Evolutionary conservation across 2,329 filamentous ascomycete species (phyloP).

Genomic region (Cytospora piceae): DNA sequence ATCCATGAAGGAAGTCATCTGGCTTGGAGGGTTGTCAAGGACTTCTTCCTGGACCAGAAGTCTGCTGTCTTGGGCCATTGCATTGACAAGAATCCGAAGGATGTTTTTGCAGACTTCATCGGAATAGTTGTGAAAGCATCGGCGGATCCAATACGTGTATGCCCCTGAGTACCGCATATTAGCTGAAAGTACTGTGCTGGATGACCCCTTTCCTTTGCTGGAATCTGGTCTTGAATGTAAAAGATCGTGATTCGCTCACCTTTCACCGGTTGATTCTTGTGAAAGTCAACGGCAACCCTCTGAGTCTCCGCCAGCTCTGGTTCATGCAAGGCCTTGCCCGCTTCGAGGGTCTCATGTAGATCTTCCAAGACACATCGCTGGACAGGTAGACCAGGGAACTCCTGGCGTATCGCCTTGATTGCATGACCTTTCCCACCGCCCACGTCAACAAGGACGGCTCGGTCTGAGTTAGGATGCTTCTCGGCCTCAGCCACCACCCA

Average conservation of each 20-base stretch:
- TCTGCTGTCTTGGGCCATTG: slow-evolving; percentile 40
- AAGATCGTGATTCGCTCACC: slow-evolving; percentile 29
- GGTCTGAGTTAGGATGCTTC: slow-evolving; percentile 23
- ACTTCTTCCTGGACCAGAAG: slow-evolving; percentile 42
- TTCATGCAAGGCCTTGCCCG: slow-evolving; percentile 29
- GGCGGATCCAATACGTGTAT: slow-evolving; percentile 40
- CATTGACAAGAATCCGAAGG: slow-evolving; percentile 30
- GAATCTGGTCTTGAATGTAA: not conserved
- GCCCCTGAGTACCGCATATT: slow-evolving; percentile 33
- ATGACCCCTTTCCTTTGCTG: no score
- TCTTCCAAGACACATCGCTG: slow-evolving; percentile 39
- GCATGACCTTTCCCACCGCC: slow-evolving; percentile 39
- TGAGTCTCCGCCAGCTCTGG: slow-evolving; percentile 33
- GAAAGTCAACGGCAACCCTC: slow-evolving; percentile 38
- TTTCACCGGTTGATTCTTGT: slow-evolving; percentile 37
- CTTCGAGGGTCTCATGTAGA: slow-evolving; percentile 36
- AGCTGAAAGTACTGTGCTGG: not conserved
- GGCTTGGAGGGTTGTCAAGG: slow-evolving; percentile 36
- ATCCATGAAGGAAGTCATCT: slow-evolving; percentile 36
- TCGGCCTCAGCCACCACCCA: slow-evolving; percentile 32
- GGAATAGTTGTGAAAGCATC: slow-evolving; percentile 40
- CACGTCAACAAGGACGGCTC: slow-evolving; percentile 39
- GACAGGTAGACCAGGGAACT: slow-evolving; percentile 33
- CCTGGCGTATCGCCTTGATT: slow-evolving; percentile 34
- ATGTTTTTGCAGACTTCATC: slow-evolving; percentile 35